Evolutionary conservation across 1,284 basidiomycete species (phyloP).

Genomic region (Ceratobasidium sp.): DNA sequence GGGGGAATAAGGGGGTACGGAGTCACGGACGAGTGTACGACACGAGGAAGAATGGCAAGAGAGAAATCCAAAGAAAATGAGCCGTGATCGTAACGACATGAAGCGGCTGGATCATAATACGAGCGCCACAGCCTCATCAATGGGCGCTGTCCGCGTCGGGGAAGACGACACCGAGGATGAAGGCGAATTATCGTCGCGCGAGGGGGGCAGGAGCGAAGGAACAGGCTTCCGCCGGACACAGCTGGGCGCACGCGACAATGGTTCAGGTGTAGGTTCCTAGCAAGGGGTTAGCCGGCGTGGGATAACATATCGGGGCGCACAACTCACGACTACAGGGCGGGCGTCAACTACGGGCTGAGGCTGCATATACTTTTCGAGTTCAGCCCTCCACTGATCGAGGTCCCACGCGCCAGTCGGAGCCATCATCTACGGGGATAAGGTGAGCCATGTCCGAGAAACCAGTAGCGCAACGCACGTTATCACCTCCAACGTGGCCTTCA

Average conservation of each 20-base stretch:
- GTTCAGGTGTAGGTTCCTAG: constrained; percentile 15
- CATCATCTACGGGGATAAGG: constrained; percentile 22
- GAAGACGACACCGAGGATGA: constrained; percentile 22
- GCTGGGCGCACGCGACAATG: constrained; percentile 7
- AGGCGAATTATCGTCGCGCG: constrained; percentile 43
- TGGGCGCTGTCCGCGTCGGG: constrained; percentile 10
- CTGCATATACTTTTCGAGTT: constrained; percentile 42
- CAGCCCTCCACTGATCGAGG: constrained; percentile 22
- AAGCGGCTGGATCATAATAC: neutral
- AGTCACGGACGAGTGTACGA: too few species aligned
- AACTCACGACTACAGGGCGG: constrained; percentile 16
- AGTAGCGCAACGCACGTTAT: constrained; percentile 47
- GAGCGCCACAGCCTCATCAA: neutral
- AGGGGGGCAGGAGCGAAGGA: constrained; percentile 59
- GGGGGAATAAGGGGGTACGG: neutral
- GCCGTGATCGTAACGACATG: neutral
- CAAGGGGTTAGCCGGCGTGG: constrained; percentile 3
- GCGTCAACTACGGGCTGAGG: constrained; percentile 7
- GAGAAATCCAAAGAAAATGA: neutral
- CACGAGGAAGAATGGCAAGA: too few species aligned
- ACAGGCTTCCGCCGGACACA: constrained; percentile 49
- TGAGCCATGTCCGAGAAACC: neutral
- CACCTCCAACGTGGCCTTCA: constrained; percentile 51
- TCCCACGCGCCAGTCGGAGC: constrained; percentile 32
- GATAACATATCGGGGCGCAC: neutral